A percentile compares a stretch with the other conserved stretches of the same genome.
phyloP scores from a whole-genome alignment of 352 stramenopile genomes.

The Blastocystis hominis region DNA sequence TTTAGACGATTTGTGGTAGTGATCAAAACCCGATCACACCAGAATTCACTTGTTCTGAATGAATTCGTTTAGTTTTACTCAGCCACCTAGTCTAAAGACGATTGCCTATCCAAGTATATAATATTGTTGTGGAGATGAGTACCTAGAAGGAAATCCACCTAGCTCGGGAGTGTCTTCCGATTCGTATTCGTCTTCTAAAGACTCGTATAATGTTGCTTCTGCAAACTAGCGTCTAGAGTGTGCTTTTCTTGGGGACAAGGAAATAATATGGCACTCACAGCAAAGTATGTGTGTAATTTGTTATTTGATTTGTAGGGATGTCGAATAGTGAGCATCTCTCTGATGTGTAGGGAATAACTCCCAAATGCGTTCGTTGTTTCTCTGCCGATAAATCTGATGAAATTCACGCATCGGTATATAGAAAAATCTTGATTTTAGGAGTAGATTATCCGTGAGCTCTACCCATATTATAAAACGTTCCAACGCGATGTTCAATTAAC shows the following conservation, averaged over 20 bases:
- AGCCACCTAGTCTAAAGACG: neutral
- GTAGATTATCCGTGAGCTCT: neutral
- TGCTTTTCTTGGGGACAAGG: neutral
- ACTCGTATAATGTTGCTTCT: too few species aligned
- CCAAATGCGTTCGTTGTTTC: neutral
- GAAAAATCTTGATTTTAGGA: too few species aligned
- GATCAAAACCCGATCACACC: conserved; percentile 29
- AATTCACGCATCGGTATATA: neutral
- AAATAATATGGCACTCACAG: neutral
- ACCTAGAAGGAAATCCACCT: neutral
- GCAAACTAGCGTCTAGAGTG: too few species aligned
- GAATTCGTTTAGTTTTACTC: neutral
- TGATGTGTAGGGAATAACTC: neutral
- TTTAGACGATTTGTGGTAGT: neutral
- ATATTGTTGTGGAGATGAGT: neutral
- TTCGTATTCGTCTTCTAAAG: too few species aligned
- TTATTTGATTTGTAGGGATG: neutral
- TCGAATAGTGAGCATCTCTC: neutral
- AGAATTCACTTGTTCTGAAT: neutral
- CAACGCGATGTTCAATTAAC: neutral
- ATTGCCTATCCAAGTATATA: neutral
- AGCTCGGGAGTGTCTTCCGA: neutral
- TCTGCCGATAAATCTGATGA: neutral
- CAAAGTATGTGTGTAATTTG: neutral
- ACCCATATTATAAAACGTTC: neutral